Evolutionary conservation across 2,329 filamentous ascomycete genomes (phyloP), one percentile per base, ranked within the genome.

Genomic region (Falciphora oryzae): DNA sequence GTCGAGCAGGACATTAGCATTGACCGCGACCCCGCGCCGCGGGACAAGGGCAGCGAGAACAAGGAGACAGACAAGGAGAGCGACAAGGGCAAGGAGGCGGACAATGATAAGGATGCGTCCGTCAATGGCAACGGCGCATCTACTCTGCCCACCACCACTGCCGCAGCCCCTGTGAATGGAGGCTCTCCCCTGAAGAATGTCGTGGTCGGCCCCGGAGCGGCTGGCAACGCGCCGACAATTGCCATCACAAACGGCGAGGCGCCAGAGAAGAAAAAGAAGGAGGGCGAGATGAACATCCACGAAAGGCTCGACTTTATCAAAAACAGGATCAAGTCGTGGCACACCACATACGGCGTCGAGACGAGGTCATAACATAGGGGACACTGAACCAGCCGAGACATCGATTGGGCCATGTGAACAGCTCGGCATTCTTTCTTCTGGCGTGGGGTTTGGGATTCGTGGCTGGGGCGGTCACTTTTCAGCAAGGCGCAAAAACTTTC

Each of bases 231-330:
- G 18, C 50, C 61, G 10, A 35, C 28, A 10, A 57, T 57, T 16
- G 61, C 61, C 18, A 56, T 38, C 53, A 57, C 62, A 35, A 38
- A 58, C 57, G 62, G 53, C 27, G 62, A 58, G 35, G 13, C n/a
- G 25, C 11, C n/a, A 18, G 32, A 59, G 31, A 28, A 50, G 32
- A 63, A 57, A n/a, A 63, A 59, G 62, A 59, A 50, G 25, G 62
- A 58, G 2, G 31, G 27, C 11, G 53, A 63, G 16, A 63, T 65
- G 64, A 62, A 65, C 28, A 59, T 65, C 53, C 53, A 59, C 44
- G 32, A 63, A 32, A 62, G 56, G 18, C 44, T 63, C 53, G 53
- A 62, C 57, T 63, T 63, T 31, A 63, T 63, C 56, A 63, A 63
- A 31, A 31, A 31, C 29, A 31, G 38, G 62, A 63, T 63, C 62